Conservation (phyloP, 2,329 filamentous ascomycete genomes). For the Geosmithia putterillii region DNA sequence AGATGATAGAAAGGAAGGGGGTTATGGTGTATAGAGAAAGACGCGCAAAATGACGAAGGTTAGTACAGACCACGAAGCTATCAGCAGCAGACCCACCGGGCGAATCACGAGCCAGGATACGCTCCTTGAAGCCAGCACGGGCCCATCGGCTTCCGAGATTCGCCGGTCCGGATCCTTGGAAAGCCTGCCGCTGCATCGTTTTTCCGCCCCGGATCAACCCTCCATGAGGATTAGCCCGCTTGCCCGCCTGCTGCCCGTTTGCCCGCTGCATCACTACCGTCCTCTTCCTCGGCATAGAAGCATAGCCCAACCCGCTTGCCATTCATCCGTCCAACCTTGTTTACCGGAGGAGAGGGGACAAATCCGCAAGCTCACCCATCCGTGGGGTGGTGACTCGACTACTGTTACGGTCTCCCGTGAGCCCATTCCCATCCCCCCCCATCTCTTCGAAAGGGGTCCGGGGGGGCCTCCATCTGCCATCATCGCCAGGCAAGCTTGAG, state of each 20-base stretch:
- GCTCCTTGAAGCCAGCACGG: background rate
- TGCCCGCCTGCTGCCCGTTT: too few relatives aligned
- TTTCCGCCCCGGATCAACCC: too few relatives aligned
- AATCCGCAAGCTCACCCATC: too few relatives aligned
- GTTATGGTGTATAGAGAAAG: constrained; percentile 4
- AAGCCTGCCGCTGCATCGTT: background rate
- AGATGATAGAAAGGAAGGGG: constrained; percentile 4
- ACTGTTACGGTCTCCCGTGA: background rate
- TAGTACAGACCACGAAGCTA: constrained; percentile 2
- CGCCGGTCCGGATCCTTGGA: constrained; percentile 1
- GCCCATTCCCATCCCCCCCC: background rate
- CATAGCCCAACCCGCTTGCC: background rate
- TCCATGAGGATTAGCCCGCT: too few relatives aligned
- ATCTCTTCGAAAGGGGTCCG: too few relatives aligned
- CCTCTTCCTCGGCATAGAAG: background rate
- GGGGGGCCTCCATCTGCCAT: too few relatives aligned
- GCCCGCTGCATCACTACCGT: background rate
- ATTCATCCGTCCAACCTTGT: background rate
- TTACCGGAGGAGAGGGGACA: background rate
- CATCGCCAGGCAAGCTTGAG: background rate
- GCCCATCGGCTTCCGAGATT: constrained; percentile 3
- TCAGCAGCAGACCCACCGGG: constrained; percentile 1
- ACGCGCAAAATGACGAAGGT: constrained; percentile 6
- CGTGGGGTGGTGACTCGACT: too few relatives aligned
- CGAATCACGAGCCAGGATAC: constrained; percentile 1